phyloP scores from a whole-genome alignment of 306 rosid species.

The Trifolium repens region DNA sequence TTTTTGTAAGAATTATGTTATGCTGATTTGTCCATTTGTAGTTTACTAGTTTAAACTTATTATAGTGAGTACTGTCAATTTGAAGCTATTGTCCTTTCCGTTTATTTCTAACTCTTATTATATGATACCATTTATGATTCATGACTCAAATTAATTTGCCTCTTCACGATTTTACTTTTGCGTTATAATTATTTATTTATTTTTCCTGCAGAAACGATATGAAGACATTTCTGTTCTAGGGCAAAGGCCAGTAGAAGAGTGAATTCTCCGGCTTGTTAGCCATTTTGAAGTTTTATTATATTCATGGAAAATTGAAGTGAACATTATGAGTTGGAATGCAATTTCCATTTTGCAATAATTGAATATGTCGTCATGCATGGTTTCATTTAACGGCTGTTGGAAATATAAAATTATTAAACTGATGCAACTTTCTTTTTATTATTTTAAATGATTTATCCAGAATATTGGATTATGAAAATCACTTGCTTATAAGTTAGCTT shows the following conservation, averaged over 20 bases:
- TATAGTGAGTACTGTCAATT: not conserved
- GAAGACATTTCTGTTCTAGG: slow-evolving; percentile 60
- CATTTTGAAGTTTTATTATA: slow-evolving; percentile 42
- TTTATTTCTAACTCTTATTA: not conserved
- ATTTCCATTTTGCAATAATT: slow-evolving; percentile 66
- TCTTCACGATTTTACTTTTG: not conserved
- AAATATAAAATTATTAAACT: slow-evolving; percentile 35
- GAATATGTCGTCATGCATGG: slow-evolving; percentile 42
- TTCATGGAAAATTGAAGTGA: slow-evolving; percentile 47
- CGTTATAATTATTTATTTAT: slow-evolving; percentile 13
- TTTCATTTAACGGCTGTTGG: slow-evolving; percentile 37
- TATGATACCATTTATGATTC: not conserved
- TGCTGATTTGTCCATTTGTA: not conserved
- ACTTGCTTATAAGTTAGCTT: not conserved
- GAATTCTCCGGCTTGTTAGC: slow-evolving; percentile 36
- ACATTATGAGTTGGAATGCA: slow-evolving; percentile 54
- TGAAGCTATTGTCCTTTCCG: not conserved
- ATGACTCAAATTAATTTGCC: not conserved
- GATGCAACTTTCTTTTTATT: slow-evolving; percentile 13
- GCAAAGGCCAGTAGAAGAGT: slow-evolving; percentile 53
- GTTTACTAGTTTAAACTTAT: not conserved
- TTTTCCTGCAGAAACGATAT: slow-evolving; percentile 53
- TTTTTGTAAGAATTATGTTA: not conserved
- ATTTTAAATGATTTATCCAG: slow-evolving; percentile 2
- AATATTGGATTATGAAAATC: slow-evolving; percentile 21